These are phyloP conservation scores for Skeletonema tropicum DNA, from an alignment of 108 stramenopile species.

Conservation along the genomic window DNA sequence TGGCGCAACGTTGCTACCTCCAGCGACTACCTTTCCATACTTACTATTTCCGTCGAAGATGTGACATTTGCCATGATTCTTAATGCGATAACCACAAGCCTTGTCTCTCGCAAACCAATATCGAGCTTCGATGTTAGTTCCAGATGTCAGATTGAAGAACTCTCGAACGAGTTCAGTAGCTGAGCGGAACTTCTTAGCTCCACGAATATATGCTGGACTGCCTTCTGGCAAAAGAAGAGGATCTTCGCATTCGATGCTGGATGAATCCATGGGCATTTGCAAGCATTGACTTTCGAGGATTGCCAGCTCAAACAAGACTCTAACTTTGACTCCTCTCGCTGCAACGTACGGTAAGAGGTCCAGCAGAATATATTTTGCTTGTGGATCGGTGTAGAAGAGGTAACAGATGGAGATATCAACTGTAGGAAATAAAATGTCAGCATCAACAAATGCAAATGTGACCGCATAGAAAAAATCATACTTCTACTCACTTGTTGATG, in stretches of 20 bases:
- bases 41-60: slow-evolving; percentile 26
- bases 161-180: slow-evolving; percentile 9
- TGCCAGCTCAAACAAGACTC: slow-evolving; percentile 39
- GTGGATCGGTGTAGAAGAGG: slow-evolving; percentile 25
- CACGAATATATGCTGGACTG: slow-evolving; percentile 24
- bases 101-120: slow-evolving; percentile 45
- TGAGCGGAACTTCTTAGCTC: slow-evolving; percentile 1
- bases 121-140: slow-evolving; percentile 18
- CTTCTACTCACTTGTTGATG: neutral
- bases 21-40: slow-evolving; percentile 29
- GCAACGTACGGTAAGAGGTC: slow-evolving; percentile 35
- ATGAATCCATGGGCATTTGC: neutral
- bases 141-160: slow-evolving; percentile 8
- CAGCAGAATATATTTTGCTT: slow-evolving; percentile 28
- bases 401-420: slow-evolving; percentile 28
- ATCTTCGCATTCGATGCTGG: neutral
- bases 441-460: neutral
- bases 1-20: slow-evolving; percentile 37
- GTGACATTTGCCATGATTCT: slow-evolving; percentile 41
- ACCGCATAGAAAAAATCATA: neutral
- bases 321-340: slow-evolving; percentile 22
- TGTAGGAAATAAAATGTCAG: neutral
- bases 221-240: slow-evolving; percentile 20
- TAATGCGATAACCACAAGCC: slow-evolving; percentile 31
- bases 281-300: slow-evolving; percentile 27